phyloP scores from a whole-genome alignment of 2,329 filamentous ascomycete species.

The Trichoderma arundinaceum region DNA sequence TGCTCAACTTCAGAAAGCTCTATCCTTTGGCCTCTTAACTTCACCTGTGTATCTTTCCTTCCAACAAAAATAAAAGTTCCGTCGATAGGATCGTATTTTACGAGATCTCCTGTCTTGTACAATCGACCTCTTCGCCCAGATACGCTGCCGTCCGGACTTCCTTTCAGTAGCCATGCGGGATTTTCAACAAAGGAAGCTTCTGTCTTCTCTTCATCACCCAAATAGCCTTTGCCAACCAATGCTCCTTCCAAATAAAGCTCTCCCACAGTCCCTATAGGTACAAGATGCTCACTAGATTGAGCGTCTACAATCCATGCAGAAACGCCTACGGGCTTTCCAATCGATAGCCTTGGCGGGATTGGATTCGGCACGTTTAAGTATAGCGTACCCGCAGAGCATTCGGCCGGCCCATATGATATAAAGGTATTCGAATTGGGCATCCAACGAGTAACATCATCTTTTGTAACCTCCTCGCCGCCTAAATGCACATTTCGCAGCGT shows the following conservation, averaged over 20 bases:
- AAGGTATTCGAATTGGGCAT: conserved; percentile 37
- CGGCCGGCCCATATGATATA: conserved; percentile 24
- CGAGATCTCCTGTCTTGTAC: conserved; percentile 57
- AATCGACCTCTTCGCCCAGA: conserved; percentile 31
- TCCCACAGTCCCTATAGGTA: conserved; percentile 53
- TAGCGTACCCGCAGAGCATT: conserved; percentile 10
- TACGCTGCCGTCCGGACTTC: background rate
- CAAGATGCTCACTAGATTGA: conserved; percentile 53
- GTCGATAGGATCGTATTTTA: conserved; percentile 46
- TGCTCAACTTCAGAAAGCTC: conserved; percentile 49
- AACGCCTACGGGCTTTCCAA: conserved; percentile 33
- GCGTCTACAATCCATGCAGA: conserved; percentile 6
- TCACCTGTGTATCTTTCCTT: conserved; percentile 62
- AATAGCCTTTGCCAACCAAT: conserved; percentile 62
- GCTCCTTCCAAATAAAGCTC: conserved; percentile 52
- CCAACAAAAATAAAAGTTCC: conserved; percentile 53
- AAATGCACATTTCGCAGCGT: conserved; percentile 9
- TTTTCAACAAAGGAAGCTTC: conserved; percentile 40
- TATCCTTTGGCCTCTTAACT: conserved; percentile 61
- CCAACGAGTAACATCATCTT: background rate
- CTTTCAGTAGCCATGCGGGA: conserved; percentile 36
- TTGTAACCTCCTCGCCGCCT: conserved; percentile 13
- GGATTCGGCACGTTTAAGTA: background rate
- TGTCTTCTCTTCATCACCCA: conserved; percentile 36
- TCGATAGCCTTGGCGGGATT: conserved; percentile 8